phyloP scores from a whole-genome alignment of 768 basidiomycete species.

The Tulasnella sp. region DNA sequence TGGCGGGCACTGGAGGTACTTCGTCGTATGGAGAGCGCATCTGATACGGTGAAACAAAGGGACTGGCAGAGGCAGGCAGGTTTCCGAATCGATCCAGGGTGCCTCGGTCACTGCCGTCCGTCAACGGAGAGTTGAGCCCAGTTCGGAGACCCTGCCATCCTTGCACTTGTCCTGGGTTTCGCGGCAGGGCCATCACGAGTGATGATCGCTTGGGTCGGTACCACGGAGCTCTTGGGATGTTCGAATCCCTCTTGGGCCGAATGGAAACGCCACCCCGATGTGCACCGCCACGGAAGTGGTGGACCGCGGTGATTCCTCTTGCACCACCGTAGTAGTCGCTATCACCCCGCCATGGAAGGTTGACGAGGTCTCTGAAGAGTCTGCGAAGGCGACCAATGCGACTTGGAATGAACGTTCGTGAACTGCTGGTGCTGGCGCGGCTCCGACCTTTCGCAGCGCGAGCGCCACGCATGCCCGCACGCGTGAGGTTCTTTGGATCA shows the following conservation, averaged over 20 bases:
- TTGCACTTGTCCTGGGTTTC: not conserved
- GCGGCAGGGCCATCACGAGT: not conserved
- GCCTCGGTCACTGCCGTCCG: conserved; percentile 20
- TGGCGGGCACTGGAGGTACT: not conserved
- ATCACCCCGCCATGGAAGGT: conserved; percentile 26
- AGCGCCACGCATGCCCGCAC: not conserved
- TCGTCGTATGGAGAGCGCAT: conserved; percentile 24
- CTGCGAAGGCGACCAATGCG: conserved; percentile 9
- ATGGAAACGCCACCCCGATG: conserved; percentile 19
- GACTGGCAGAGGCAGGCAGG: conserved; percentile 18
- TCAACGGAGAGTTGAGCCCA: conserved; percentile 19
- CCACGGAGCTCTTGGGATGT: conserved; percentile 22
- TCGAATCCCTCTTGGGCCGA: conserved; percentile 24
- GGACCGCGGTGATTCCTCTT: conserved; percentile 5
- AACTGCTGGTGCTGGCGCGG: conserved; percentile 10
- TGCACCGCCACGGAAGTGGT: conserved; percentile 18
- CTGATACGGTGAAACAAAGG: conserved; percentile 16
- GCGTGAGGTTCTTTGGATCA: not conserved
- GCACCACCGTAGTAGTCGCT: conserved; percentile 5
- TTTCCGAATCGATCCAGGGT: conserved; percentile 7
- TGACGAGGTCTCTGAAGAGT: conserved; percentile 5
- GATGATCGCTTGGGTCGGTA: conserved; percentile 13
- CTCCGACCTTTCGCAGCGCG: not conserved
- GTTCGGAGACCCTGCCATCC: not conserved
- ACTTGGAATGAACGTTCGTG: conserved; percentile 19